Evolutionary conservation across 2,329 filamentous ascomycete genomes (phyloP), one percentile per base, ranked within the genome.

Genomic region (Pseudogymnoascus sp.): DNA sequence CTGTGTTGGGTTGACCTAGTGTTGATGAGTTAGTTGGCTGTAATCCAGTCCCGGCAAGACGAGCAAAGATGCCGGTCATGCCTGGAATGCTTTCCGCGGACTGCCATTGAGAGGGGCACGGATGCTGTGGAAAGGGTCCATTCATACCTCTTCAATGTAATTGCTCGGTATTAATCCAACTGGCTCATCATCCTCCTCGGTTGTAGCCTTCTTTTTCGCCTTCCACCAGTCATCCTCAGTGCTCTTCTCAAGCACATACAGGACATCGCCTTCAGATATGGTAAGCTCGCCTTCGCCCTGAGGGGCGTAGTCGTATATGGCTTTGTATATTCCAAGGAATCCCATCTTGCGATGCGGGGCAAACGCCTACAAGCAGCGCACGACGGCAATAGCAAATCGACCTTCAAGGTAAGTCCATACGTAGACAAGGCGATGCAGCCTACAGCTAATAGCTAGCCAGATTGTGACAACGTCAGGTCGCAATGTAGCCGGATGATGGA

Each of bases 261-360:
- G 84, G 66, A 97, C 75, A 76, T 97, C 93, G 64, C 92, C 92
- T 72, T 97, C 92, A 63, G 78, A 80, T 70, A 97, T 89, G 67
- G 87, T 83, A 65, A 97, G 82, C 82, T 97, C 93, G 68, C 89
- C 89, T 71, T 91, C 88, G 70, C 86, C 87, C 76, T 95, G 91
- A 66, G 93, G 91, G 73, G 83, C 82, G 79, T 97, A 97, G 79
- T 96, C 92, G 81, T 96, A 97, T 72, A 96, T 73, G 72, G 92
- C 93, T 74, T 86, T 89, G 80, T 91, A 96, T 69, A 97, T 86
- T 70, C 91, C 92, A 72, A 96, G 78, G 80, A 97, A 97, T 68
- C 89, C 91, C 92, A 97, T 97, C 50, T 68, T 72, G 59, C 18
- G 28, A 56, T 56, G 50, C 50, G 28, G 47, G 47, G 28, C 50